phyloP scores from a whole-genome alignment of 768 basidiomycete species.

The Atractiella rhizophila region DNA sequence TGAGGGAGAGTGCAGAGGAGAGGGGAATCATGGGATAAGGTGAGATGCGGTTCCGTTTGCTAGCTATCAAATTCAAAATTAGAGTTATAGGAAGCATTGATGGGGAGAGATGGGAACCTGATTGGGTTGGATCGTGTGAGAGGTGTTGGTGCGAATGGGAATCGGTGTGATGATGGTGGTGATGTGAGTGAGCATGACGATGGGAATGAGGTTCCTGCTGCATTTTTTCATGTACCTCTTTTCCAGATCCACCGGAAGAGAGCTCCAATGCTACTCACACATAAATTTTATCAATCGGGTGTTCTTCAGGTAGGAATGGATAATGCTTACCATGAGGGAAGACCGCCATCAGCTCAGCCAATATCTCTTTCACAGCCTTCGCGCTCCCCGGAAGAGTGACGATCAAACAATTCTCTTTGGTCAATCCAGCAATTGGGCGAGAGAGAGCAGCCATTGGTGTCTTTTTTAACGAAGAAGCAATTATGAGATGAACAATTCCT shows the following conservation, averaged over 20 bases:
- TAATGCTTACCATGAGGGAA: slow-evolving; percentile 43
- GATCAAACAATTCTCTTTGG: slow-evolving; percentile 37
- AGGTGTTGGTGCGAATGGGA: slow-evolving; percentile 29
- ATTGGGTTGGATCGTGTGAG: slow-evolving; percentile 41
- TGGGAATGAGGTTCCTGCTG: slow-evolving; percentile 3
- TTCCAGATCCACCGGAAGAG: slow-evolving; percentile 34
- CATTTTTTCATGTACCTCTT: slow-evolving; percentile 32
- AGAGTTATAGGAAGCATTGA: background rate
- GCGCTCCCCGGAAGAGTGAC: slow-evolving; percentile 63
- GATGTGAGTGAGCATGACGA: slow-evolving; percentile 16
- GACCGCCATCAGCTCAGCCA: slow-evolving; percentile 38
- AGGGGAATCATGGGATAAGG: slow-evolving; percentile 49
- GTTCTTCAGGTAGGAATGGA: slow-evolving; percentile 30
- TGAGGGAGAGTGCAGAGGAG: slow-evolving; percentile 35
- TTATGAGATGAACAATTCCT: slow-evolving; percentile 47
- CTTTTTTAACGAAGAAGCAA: slow-evolving; percentile 40
- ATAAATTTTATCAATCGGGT: slow-evolving; percentile 6
- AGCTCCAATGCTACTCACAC: slow-evolving; percentile 3
- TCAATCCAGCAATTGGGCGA: slow-evolving; percentile 50
- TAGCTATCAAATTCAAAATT: slow-evolving; percentile 26
- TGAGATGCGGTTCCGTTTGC: slow-evolving; percentile 46
- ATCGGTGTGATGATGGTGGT: slow-evolving; percentile 24
- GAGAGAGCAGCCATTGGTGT: slow-evolving; percentile 62
- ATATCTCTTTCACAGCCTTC: slow-evolving; percentile 58
- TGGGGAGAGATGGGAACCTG: slow-evolving; percentile 26